Base-by-base conservation (phyloP, 2,329 filamentous ascomycete species). In the Alternaria angustiovoidea region DNA sequence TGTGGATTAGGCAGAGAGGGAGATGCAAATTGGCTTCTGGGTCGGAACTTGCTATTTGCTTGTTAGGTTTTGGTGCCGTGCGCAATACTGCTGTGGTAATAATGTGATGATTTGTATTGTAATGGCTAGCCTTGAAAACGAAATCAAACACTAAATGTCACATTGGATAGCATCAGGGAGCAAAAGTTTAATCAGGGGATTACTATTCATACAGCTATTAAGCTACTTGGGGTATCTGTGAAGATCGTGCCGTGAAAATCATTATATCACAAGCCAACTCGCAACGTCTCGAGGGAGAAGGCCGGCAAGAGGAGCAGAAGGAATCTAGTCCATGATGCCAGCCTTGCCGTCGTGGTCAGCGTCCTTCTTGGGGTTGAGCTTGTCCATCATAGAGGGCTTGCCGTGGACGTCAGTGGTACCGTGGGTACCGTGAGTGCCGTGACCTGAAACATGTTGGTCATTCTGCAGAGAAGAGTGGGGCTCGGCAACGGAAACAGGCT, bases 261-360 rank as follows among this genome's bases (percentile, higher is more conserved):
- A 56, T 46, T 39, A 43, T 46, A 38, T 44, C 41, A 55, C 18
- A 38, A 28, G 28, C 43, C 48, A 3, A 18, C 47, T 32, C 30
- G 20, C 30, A 38, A 20, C 18, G 14, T 48, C n/a, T 12, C n/a
- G 26, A 47, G 44, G 7, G 44, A 22, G 36, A 14, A 11, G 12
- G 26, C 4, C 30, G 16, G 22, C 7, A 36, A 38, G 30, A 59
- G 20, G 8, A 34, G 16, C 9, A 34, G n/a, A 39, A n/a, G 14
- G 12, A 14, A 49, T 57, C 22, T 81, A 85, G 42, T 81, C 71
- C 81, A 85, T 83, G 61, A 87, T 85, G 6, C 84, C 85, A 32
- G 76, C 73, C 78, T 86, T 85, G 56, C 85, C 85, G 72, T 87
- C 85, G 36, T 81, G 75, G 64, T 86, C 79, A 26, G 84, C 63